phyloP scores from a whole-genome alignment of 352 stramenopile genomes.

The Poterioochromonas sp. region DNA sequence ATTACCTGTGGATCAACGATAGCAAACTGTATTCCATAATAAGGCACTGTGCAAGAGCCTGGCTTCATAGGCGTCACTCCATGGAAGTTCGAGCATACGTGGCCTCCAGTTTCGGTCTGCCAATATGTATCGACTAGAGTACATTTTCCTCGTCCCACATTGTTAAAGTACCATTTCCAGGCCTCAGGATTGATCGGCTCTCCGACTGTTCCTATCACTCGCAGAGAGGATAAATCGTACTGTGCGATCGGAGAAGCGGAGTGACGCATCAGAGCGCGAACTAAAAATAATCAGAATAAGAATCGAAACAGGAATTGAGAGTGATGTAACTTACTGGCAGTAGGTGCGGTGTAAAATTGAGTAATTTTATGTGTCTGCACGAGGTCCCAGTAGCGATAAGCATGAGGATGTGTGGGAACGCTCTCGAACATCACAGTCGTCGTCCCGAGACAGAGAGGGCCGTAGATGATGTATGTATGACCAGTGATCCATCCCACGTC shows the following conservation, averaged over 20 bases:
- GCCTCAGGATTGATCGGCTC: slow-evolving; percentile 98
- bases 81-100: slow-evolving; percentile 81
- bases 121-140: slow-evolving; percentile 92
- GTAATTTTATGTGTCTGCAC: slow-evolving; percentile 92
- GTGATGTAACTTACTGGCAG: slow-evolving; percentile 63
- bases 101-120: slow-evolving; percentile 90
- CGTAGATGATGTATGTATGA: slow-evolving; percentile 93
- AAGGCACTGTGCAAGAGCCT: slow-evolving; percentile 83
- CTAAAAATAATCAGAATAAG: background rate
- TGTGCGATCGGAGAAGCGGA: slow-evolving; percentile 78
- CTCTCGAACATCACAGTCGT: slow-evolving; percentile 97
- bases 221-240: slow-evolving; percentile 83
- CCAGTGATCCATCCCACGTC: slow-evolving; percentile 94
- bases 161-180: slow-evolving; percentile 79
- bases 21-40: slow-evolving; percentile 86
- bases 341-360: slow-evolving; percentile 82
- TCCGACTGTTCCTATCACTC: slow-evolving; percentile 89
- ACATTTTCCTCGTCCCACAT: slow-evolving; percentile 60
- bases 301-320: background rate
- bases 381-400: slow-evolving; percentile 60
- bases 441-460: slow-evolving; percentile 85
- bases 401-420: slow-evolving; percentile 90
- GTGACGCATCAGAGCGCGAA: slow-evolving; percentile 89
- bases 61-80: slow-evolving; percentile 71
- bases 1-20: slow-evolving; percentile 54